Evolutionary conservation across 176 grass and related monocot genomes (phyloP), one percentile per base, ranked within the genome.

Genomic region (Ampelocalamus luodianensis): DNA sequence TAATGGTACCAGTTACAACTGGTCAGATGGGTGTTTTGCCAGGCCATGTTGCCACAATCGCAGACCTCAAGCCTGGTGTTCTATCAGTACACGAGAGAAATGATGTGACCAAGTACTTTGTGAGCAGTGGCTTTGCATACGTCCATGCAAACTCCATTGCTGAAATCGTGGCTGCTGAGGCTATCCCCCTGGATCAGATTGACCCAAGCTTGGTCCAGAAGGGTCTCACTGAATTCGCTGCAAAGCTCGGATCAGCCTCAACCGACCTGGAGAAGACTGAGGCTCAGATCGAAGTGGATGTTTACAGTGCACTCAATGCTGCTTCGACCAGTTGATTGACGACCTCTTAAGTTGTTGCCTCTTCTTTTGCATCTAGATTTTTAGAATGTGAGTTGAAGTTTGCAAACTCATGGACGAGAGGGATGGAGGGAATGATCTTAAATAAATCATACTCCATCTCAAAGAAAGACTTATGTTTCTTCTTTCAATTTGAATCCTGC

Each of bases 1-100:
- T 96, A 56, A 99, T 96, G 68, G 82, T 99, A 56, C 96, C 96
- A 68, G 96, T 93, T 69, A 94, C 93, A 61, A 96, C 93, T 86
- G 93, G 93, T 38, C 93, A 91, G 83, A 99, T 96, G 97, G 97
- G 97, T 92, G 93, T 99, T 82, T 88, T 99, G 78, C 97, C 97
- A 16, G 97, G 91, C 16, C 93, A 99, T 76, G 93, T 99, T 73
- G n/a, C 97, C 39, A 94, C 93, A 55, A 99, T 99, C 4, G 90
- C 97, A 13, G 93, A 99, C 71, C 88, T 99, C 51, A 96, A 96
- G 71, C 97, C 91, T 49, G 93, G 97, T 53, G 83, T 99, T 84
- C 88, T 99, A 20, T 99, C 96, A 23, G 96, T 96, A 81, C 93
- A 99, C 0, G 91, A 99, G 76, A 93, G 96, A 68, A 99, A 75